Conservation (phyloP, 139 green algal species). For the Chlorella sp. region DNA sequence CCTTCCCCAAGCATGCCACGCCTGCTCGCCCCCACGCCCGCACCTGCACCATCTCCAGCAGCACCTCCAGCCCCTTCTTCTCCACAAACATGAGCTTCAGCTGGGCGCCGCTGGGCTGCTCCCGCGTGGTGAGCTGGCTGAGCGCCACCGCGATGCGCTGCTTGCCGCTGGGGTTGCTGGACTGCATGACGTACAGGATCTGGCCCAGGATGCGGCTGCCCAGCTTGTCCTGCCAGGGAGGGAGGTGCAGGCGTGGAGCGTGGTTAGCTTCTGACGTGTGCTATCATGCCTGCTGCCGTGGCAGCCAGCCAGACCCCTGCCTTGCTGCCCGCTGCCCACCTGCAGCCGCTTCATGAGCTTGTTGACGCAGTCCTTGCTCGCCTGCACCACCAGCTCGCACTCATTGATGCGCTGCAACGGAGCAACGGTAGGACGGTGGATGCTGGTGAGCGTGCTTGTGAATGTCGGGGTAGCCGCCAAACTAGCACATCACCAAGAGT, state of each 20-base stretch:
- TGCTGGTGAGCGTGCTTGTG: too few species aligned
- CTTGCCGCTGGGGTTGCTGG: constrained; percentile 43
- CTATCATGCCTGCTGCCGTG: too few species aligned
- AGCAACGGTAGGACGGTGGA: too few species aligned
- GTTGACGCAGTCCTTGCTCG: constrained; percentile 93
- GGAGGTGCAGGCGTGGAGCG: neutral
- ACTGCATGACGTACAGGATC: constrained; percentile 82
- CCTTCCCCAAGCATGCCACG: too few species aligned
- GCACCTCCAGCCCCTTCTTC: constrained; percentile 81
- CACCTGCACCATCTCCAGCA: constrained; percentile 86
- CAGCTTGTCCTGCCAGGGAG: constrained; percentile 81
- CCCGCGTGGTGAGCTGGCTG: constrained; percentile 73
- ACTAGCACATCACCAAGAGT: too few species aligned
- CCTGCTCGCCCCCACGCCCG: neutral
- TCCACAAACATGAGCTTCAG: constrained; percentile 84
- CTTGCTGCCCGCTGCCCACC: neutral
- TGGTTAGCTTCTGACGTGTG: neutral
- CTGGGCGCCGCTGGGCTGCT: constrained; percentile 53
- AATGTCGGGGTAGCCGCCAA: too few species aligned
- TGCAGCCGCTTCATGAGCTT: constrained; percentile 95
- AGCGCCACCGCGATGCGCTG: constrained; percentile 85
- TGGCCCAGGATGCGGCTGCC: constrained; percentile 63
- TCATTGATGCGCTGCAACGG: constrained; percentile 73
- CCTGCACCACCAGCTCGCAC: constrained; percentile 81
- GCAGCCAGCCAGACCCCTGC: neutral